Conservation (phyloP, 768 basidiomycete species). For the Macrolepiota albuminosa region DNA sequence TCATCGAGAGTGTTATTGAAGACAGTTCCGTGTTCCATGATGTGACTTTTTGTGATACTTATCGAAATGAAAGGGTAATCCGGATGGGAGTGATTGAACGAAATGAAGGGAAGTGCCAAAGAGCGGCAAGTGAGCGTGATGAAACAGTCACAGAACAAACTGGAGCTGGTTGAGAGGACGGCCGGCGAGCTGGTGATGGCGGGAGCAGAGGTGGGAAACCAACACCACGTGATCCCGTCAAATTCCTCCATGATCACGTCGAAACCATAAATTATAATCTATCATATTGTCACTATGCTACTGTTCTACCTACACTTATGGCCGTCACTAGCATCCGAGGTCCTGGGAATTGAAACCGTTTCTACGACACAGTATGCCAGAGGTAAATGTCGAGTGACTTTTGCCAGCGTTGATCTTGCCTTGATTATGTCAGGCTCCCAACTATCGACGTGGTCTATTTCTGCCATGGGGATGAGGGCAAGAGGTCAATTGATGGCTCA, state of each 20-base stretch:
- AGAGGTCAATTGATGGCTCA: too few relatives aligned
- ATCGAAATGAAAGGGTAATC: constrained; percentile 25
- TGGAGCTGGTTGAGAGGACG: constrained; percentile 12
- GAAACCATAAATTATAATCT: neutral
- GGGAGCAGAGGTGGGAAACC: constrained; percentile 14
- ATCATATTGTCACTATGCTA: neutral
- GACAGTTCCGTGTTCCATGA: constrained; percentile 21
- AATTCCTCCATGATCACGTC: constrained; percentile 27
- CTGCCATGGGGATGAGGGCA: constrained; percentile 65
- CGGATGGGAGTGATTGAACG: constrained; percentile 27
- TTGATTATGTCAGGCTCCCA: constrained; percentile 53
- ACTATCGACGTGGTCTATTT: constrained; percentile 70
- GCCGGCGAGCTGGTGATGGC: constrained; percentile 14
- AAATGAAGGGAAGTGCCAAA: constrained; percentile 36
- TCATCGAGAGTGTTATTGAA: constrained; percentile 29
- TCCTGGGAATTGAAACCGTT: constrained; percentile 67
- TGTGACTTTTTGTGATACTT: constrained; percentile 14
- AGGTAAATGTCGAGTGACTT: constrained; percentile 36
- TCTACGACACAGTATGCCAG: constrained; percentile 81
- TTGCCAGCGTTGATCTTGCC: constrained; percentile 6
- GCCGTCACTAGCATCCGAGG: constrained; percentile 24
- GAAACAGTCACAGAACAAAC: constrained; percentile 11
- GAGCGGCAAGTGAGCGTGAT: constrained; percentile 17
- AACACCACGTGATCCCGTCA: constrained; percentile 14
- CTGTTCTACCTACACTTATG: too few relatives aligned